phyloP scores from a whole-genome alignment of 371 early-diverging fungal species.

The Syncephalastrum monosporum region DNA sequence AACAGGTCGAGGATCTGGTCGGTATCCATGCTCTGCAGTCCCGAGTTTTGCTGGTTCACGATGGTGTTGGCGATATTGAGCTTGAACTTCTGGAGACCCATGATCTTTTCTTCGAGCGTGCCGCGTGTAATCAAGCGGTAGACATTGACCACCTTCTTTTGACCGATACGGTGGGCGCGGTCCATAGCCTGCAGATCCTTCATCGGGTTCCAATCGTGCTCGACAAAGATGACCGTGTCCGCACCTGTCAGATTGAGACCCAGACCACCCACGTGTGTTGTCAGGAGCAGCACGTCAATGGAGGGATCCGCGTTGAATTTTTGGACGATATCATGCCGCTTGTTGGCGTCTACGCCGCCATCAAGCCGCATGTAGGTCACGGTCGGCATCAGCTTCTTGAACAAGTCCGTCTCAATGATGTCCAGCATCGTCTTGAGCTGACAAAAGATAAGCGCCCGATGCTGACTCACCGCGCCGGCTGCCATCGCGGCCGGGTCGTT shows the following conservation, averaged over 20 bases:
- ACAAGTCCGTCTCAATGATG: slow-evolving; percentile 90
- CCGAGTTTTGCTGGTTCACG: slow-evolving; percentile 97
- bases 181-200: slow-evolving; percentile 98
- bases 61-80: slow-evolving; percentile 97
- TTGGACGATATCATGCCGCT: slow-evolving; percentile 89
- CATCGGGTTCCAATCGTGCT: slow-evolving; percentile 99
- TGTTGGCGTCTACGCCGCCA: slow-evolving; percentile 84
- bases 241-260: slow-evolving; percentile 99
- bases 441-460: slow-evolving; percentile 97
- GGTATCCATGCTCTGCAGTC: slow-evolving; percentile 91
- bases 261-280: slow-evolving; percentile 98
- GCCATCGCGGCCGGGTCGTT: slow-evolving; percentile 49
- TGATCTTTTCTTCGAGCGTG: slow-evolving; percentile 95
- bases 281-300: slow-evolving; percentile 94
- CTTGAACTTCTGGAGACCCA: slow-evolving; percentile 99
- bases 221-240: slow-evolving; percentile 99
- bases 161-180: slow-evolving; percentile 96
- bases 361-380: slow-evolving; percentile 97
- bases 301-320: slow-evolving; percentile 96
- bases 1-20: slow-evolving; percentile 94
- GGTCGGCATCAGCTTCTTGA: slow-evolving; percentile 78
- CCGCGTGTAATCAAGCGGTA: slow-evolving; percentile 89
- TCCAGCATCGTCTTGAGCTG: slow-evolving; percentile 98
- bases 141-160: slow-evolving; percentile 97
- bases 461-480: slow-evolving; percentile 73